Evolutionary conservation across 140 eudicot genomes (phyloP).

Genomic region (Erigeron philadelphicus): DNA sequence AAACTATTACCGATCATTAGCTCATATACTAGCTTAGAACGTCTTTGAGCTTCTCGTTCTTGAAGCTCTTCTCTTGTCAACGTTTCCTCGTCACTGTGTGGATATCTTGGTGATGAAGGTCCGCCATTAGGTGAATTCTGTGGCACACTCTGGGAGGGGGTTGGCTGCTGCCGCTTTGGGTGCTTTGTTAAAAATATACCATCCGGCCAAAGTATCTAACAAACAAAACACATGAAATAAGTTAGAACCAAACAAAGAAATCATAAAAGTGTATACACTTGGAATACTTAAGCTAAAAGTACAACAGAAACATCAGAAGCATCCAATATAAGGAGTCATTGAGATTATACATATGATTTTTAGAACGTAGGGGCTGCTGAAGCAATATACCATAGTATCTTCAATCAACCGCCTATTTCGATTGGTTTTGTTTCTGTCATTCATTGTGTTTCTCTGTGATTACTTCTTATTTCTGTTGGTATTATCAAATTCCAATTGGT

Average conservation of each 20-base stretch:
- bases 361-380: too few relatives aligned
- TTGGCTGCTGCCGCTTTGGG: conserved; percentile 56
- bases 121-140: conserved; percentile 35
- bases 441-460: too few relatives aligned
- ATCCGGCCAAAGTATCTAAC: conserved; percentile 98
- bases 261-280: not conserved
- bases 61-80: conserved; percentile 55
- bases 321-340: not conserved
- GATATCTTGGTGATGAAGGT: conserved; percentile 43
- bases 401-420: too few relatives aligned
- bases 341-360: too few relatives aligned
- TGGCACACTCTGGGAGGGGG: conserved; percentile 36
- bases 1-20: conserved; percentile 69
- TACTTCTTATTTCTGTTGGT: too few relatives aligned
- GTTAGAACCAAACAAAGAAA: conserved; percentile 8
- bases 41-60: conserved; percentile 70
- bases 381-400: too few relatives aligned
- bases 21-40: conserved; percentile 79
- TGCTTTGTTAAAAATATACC: conserved; percentile 90
- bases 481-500: too few relatives aligned
- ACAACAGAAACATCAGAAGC: not conserved
- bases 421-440: too few relatives aligned
- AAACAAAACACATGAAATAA: conserved; percentile 20
- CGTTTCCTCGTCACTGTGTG: conserved; percentile 40
- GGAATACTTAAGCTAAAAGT: not conserved